Conservation (phyloP, 345 rosid species). For the Citrus maxima region DNA sequence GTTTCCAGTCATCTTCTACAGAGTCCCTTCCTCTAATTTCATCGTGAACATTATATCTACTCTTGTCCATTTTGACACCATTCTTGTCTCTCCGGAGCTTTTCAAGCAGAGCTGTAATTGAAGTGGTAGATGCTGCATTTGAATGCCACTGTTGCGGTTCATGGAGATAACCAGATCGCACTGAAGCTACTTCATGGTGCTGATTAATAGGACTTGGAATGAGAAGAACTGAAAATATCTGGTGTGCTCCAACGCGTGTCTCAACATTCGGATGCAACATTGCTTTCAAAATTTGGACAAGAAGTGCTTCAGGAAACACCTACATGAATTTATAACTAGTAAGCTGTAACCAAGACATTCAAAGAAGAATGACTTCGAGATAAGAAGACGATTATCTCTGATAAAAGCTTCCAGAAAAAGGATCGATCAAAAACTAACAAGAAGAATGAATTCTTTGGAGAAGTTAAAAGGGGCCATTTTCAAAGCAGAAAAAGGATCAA, state of each 20-base stretch:
- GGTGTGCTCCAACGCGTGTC: constrained; percentile 87
- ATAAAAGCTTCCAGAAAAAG: not conserved
- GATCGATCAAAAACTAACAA: not conserved
- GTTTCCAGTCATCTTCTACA: constrained; percentile 48
- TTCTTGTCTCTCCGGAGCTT: constrained; percentile 84
- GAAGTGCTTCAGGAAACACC: constrained; percentile 85
- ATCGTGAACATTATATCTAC: constrained; percentile 36
- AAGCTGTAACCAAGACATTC: constrained; percentile 7
- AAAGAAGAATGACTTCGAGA: not conserved
- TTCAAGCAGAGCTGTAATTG: constrained; percentile 72
- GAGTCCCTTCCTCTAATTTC: constrained; percentile 42
- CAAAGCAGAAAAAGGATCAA: not conserved
- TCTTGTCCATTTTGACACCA: constrained; percentile 45
- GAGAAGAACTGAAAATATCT: constrained; percentile 78
- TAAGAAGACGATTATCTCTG: not conserved
- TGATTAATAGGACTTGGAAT: constrained; percentile 53
- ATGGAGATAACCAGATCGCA: constrained; percentile 51
- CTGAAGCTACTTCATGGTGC: constrained; percentile 50
- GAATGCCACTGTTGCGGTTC: constrained; percentile 71
- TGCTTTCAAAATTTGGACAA: constrained; percentile 71
- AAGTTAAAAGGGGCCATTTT: not conserved
- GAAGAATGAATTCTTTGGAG: not conserved
- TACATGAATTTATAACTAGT: constrained; percentile 14
- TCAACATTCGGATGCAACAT: constrained; percentile 86
- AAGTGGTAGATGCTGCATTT: constrained; percentile 63